phyloP scores from a whole-genome alignment of 2,329 filamentous ascomycete species.

The Penicillium sp. region DNA sequence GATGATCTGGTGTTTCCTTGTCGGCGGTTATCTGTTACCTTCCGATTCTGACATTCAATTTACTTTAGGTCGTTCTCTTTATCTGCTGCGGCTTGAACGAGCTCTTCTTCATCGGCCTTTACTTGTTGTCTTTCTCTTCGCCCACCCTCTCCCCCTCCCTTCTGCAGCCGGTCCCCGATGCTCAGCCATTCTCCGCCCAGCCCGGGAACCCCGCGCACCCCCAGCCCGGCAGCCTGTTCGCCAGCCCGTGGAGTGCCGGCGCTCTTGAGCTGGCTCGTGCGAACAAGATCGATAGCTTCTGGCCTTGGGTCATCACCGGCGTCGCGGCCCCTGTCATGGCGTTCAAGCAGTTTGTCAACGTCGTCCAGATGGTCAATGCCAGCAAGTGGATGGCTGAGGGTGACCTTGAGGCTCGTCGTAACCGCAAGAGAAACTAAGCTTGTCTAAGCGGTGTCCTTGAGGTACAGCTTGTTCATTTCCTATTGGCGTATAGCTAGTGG shows the following conservation, averaged over 20 bases:
- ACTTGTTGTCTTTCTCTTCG: constrained; percentile 94
- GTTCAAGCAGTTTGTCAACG: constrained; percentile 89
- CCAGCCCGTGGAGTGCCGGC: constrained; percentile 86
- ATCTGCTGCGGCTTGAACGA: constrained; percentile 88
- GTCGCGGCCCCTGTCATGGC: constrained; percentile 85
- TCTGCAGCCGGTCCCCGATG: constrained; percentile 60
- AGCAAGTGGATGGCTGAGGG: constrained; percentile 90
- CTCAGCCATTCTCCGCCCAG: constrained; percentile 55
- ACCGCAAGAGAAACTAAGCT: constrained; percentile 52
- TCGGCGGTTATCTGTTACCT: not conserved
- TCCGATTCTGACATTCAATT: not conserved
- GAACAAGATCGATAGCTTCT: constrained; percentile 82
- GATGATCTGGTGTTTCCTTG: constrained; percentile 8
- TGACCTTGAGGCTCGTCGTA: constrained; percentile 57
- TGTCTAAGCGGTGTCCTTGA: not conserved
- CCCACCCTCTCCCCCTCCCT: constrained; percentile 85
- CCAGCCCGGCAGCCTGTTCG: constrained; percentile 72
- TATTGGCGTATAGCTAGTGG: not conserved
- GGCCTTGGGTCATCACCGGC: constrained; percentile 77
- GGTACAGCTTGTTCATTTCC: not conserved
- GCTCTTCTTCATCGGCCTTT: constrained; percentile 96
- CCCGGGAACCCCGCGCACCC: constrained; percentile 68
- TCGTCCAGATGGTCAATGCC: constrained; percentile 91
- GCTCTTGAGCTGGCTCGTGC: constrained; percentile 89
- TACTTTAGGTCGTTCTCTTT: constrained; percentile 77